phyloP scores from a whole-genome alignment of 805 yeast species.

The Jamesozyma spencerorum region DNA sequence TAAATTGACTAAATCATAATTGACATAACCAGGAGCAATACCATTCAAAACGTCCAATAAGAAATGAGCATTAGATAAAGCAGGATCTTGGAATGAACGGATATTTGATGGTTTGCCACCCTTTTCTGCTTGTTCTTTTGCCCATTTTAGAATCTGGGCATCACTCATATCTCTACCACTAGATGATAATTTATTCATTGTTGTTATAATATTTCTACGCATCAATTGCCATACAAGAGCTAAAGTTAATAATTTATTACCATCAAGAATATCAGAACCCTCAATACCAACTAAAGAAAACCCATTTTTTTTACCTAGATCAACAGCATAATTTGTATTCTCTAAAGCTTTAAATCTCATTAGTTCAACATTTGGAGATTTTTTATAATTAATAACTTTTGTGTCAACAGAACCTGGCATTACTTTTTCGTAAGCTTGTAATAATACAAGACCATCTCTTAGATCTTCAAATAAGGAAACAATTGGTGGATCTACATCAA shows the following conservation, averaged over 20 bases:
- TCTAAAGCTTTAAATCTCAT: slow-evolving; percentile 92
- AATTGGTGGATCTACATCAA: slow-evolving; percentile 93
- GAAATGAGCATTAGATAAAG: slow-evolving; percentile 70
- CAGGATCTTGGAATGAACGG: slow-evolving; percentile 78
- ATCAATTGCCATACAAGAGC: slow-evolving; percentile 97
- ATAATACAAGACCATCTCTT: slow-evolving; percentile 79
- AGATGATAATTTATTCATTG: slow-evolving; percentile 62
- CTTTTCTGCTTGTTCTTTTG: slow-evolving; percentile 71
- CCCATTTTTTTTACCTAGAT: slow-evolving; percentile 82
- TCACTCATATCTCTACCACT: slow-evolving; percentile 74
- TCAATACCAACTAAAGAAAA: slow-evolving; percentile 96
- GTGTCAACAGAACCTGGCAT: slow-evolving; percentile 83
- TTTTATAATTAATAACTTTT: slow-evolving; percentile 75
- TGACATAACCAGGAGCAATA: slow-evolving; percentile 94
- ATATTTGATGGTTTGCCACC: slow-evolving; percentile 71
- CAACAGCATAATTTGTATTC: slow-evolving; percentile 97
- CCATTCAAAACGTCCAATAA: slow-evolving; percentile 86
- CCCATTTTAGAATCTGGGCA: slow-evolving; percentile 87
- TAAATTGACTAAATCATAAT: slow-evolving; percentile 78
- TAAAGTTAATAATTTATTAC: slow-evolving; percentile 76
- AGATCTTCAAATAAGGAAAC: slow-evolving; percentile 86
- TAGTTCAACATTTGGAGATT: slow-evolving; percentile 63
- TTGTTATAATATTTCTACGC: slow-evolving; percentile 88
- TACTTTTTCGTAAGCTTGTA: slow-evolving; percentile 93
- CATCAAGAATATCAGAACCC: slow-evolving; percentile 95